Evolutionary conservation across 306 rosid species (phyloP), one percentile per base, ranked within the genome.

Genomic region (Fragaria ananassa): DNA sequence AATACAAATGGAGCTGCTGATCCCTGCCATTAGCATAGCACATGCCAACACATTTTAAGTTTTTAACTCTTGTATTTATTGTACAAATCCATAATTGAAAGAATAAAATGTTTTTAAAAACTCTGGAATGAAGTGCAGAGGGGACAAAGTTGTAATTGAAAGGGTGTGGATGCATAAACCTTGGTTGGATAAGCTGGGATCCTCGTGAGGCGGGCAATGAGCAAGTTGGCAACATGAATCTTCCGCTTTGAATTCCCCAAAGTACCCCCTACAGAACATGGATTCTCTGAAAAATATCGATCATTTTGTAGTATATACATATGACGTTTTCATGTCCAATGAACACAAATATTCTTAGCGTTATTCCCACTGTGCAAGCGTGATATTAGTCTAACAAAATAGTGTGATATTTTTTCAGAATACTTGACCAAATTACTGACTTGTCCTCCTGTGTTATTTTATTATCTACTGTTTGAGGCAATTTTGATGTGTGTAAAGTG

Each of bases 151-250:
- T 29, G 75, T 77, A 42, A 77, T 56, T 71, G 5, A 29, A 21
- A 1, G 41, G 0, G 11, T 62, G 68, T 62, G 37, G 68, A 62
- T 29, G 65, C 37, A 25, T 29, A 0, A 21, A 8, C 35, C 15
- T 27, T 4, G 50, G 70, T 41, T 71, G 47, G 70, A 79, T 79
- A 37, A 31, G 70, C 23, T 47, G 74, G 8, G 81, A 69, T 34
- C 57, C 78, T 50, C 76, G 45, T 60, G 77, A 37, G 78, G 58
- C 57, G 71, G 78, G 46, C 67, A 58, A 61, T 39, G 42, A 4
- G 56, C 64, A 47, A 58, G 49, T 47, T 11, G 11, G 64, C 56
- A 47, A n/a, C 75, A 29, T 2, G 6, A 62, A 60, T 56, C 68
- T 44, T 19, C 2, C 14, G 2, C 2, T 46, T 27, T 0, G 57